These are phyloP conservation scores for Sanguinoderma infundibulare DNA, from an alignment of 1,284 basidiomycete genomes.

Conservation along the genomic window DNA sequence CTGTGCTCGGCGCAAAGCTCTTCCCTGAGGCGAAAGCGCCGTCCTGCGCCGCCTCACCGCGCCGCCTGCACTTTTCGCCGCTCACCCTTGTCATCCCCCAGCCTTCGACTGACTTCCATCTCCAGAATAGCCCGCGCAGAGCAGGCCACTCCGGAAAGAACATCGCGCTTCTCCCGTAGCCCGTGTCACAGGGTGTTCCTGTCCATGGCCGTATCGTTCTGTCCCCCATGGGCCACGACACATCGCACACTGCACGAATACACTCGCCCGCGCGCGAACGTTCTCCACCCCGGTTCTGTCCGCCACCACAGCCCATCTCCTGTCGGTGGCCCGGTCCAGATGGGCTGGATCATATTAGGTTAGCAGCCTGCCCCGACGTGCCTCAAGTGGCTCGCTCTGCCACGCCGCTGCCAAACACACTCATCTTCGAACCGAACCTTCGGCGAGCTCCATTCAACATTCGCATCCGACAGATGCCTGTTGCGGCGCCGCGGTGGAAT, in stretches of 20 bases:
- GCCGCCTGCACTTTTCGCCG: too few species aligned
- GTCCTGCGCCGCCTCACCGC: neutral
- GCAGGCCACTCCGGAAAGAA: neutral
- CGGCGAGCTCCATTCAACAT: too few species aligned
- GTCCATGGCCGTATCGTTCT: neutral
- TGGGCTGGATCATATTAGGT: neutral
- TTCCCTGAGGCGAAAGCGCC: neutral
- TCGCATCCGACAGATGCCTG: neutral
- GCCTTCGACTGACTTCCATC: neutral
- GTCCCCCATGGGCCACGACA: too few species aligned
- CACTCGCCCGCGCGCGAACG: neutral
- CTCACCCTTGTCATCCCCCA: neutral
- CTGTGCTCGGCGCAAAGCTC: slow-evolving; percentile 4
- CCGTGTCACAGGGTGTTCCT: neutral
- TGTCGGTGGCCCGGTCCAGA: neutral
- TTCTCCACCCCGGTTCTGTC: neutral
- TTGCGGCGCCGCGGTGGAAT: neutral
- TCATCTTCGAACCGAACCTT: too few species aligned
- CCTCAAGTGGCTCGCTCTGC: neutral
- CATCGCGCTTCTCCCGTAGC: neutral
- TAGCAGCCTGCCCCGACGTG: neutral
- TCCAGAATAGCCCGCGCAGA: neutral
- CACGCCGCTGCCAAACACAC: neutral
- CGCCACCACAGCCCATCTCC: neutral
- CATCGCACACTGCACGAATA: too few species aligned